Evolutionary conservation across 139 green algal genomes (phyloP), one percentile per base, ranked within the genome.

Genomic region (Chlorella sp.): DNA sequence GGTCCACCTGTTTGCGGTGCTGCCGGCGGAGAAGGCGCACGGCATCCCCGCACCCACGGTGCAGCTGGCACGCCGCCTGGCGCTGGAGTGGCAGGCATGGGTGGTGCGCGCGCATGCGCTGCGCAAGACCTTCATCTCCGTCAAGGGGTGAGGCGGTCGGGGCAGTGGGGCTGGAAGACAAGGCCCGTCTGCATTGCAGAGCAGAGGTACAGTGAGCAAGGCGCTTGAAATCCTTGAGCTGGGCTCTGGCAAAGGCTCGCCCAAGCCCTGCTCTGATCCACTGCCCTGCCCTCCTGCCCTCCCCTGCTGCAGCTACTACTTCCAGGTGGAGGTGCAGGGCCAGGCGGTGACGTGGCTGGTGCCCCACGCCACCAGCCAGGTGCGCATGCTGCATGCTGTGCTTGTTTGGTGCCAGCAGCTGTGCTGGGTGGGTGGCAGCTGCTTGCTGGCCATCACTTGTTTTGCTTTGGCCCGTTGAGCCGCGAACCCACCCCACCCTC

Each of bases 291-390:
- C n/a, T n/a, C 9, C 44, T 16, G 56, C n/a, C 47, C 36, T 23
- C 20, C 81, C 44, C 23, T 28, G 15, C 51, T 55, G 41, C 70
- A 84, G 85, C 62, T 91, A 76, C 67, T 91, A 91, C 80, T 89
- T 74, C 39, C 93, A 98, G 92, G 97, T 97, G 9, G 95, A 99
- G 88, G 90, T 99, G 47, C 78, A 94, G 81, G 98, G 97, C 7
- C 94, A 98, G 90, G 67, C 67, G 30, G 89, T 99, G 64, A 99
- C 98, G 55, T 99, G 98, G 98, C 90, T 99, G 38, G 94, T 97
- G 65, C 98, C 98, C 0, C 98, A 99, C 90, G 83, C 92, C 76
- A 87, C 98, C 64, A 85, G 91, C 9, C 94, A 98, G 90, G 65
- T 72, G 65, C n/a, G 65, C 21, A 9, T 30, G 60, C 60, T 68